Conservation (phyloP, 2,329 filamentous ascomycete genomes). For the Cladosporium sp. region DNA sequence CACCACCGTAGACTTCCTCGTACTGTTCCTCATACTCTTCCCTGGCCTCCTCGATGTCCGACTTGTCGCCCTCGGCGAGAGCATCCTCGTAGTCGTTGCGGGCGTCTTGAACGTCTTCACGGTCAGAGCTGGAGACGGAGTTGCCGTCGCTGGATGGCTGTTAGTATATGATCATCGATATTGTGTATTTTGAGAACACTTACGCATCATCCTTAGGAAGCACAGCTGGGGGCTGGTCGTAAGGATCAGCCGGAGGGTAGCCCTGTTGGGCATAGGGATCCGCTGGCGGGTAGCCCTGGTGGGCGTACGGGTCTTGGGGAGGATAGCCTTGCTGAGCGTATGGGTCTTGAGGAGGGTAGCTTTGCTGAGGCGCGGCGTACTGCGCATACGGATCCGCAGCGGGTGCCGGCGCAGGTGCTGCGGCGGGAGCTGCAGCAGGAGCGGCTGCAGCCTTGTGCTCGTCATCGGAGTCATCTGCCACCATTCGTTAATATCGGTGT, state of each 20-base stretch:
- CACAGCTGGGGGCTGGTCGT: conserved; percentile 20
- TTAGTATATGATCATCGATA: background rate
- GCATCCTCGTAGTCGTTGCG: conserved; percentile 50
- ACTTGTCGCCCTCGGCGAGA: conserved; percentile 46
- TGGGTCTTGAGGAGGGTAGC: conserved; percentile 4
- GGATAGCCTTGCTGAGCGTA: background rate
- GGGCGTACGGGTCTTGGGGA: background rate
- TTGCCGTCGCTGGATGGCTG: conserved; percentile 19
- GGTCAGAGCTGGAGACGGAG: conserved; percentile 32
- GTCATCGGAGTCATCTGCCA: conserved; percentile 40
- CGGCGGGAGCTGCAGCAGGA: conserved; percentile 22
- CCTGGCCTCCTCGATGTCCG: conserved; percentile 56
- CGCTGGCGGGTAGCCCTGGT: background rate
- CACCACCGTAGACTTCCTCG: conserved; percentile 45
- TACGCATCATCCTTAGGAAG: conserved; percentile 22
- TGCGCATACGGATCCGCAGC: conserved; percentile 8
- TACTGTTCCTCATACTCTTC: conserved; percentile 56
- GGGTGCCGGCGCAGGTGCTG: background rate
- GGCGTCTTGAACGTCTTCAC: conserved; percentile 45
- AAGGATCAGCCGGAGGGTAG: conserved; percentile 22
- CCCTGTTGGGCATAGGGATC: conserved; percentile 17
- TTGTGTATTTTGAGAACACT: background rate
- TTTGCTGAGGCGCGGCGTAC: background rate
- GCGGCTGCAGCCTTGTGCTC: conserved; percentile 31
- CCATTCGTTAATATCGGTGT: conserved; percentile 23